Evolutionary conservation across 1,284 basidiomycete species (phyloP).

Genomic region (Fomitopsis pinicola): DNA sequence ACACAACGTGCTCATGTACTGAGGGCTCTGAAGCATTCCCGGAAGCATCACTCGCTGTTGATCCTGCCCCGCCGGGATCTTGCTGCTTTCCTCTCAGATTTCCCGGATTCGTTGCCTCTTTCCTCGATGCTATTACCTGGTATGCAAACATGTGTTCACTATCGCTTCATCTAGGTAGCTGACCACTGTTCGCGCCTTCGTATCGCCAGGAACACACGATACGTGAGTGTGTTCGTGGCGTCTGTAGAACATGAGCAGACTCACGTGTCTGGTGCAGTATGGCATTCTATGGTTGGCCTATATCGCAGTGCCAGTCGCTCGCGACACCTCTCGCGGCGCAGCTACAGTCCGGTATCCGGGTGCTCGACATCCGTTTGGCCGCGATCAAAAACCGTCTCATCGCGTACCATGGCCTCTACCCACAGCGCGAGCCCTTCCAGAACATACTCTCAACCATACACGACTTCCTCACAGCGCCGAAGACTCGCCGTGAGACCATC

Average conservation of each 20-base stretch:
- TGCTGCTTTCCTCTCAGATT: conserved; percentile 56
- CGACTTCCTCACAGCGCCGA: conserved; percentile 57
- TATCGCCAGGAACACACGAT: conserved; percentile 59
- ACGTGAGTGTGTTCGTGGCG: conserved; percentile 39
- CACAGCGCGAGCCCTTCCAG: conserved; percentile 65
- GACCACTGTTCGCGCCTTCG: neutral
- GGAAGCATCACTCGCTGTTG: conserved; percentile 38
- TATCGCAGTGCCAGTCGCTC: conserved; percentile 68
- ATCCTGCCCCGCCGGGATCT: conserved; percentile 55
- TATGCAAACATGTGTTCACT: conserved; percentile 21
- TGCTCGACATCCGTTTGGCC: conserved; percentile 77
- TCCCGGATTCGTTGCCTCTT: conserved; percentile 63
- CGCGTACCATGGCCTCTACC: conserved; percentile 78
- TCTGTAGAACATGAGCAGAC: neutral
- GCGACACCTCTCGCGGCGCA: conserved; percentile 52
- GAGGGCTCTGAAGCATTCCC: conserved; percentile 17
- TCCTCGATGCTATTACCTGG: conserved; percentile 75
- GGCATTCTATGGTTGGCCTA: conserved; percentile 77
- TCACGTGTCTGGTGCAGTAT: conserved; percentile 38
- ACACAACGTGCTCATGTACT: no score
- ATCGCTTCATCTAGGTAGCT: neutral
- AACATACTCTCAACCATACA: conserved; percentile 57
- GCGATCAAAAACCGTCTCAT: conserved; percentile 59
- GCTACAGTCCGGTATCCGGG: conserved; percentile 67
- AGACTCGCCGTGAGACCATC: conserved; percentile 63